Conservation (phyloP, 2,329 filamentous ascomycete genomes). For the Hirsutella minnesotensis region DNA sequence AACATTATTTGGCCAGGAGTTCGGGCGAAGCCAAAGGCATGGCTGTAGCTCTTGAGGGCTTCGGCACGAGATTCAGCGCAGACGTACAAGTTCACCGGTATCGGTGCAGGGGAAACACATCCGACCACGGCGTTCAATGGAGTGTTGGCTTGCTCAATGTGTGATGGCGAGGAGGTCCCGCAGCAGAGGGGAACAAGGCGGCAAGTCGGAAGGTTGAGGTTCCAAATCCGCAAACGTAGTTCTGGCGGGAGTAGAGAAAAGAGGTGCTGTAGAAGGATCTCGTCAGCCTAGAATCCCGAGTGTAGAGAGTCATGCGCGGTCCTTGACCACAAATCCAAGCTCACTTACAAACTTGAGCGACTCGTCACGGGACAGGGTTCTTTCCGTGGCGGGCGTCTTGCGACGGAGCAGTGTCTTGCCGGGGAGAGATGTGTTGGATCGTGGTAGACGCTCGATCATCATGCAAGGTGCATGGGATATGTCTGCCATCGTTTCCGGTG, state of each 20-base stretch:
- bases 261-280: slow-evolving; percentile 17
- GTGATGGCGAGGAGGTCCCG: slow-evolving; percentile 18
- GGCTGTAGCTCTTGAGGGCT: slow-evolving; percentile 27
- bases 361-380: neutral
- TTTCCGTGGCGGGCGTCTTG: neutral
- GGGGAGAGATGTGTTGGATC: neutral
- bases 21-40: slow-evolving; percentile 29
- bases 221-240: slow-evolving; percentile 36
- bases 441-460: neutral
- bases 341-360: slow-evolving; percentile 5
- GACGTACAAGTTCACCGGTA: slow-evolving; percentile 32
- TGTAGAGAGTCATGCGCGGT: no score
- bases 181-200: slow-evolving; percentile 33
- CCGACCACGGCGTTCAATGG: slow-evolving; percentile 13
- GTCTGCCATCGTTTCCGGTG: neutral
- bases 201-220: slow-evolving; percentile 26
- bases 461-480: slow-evolving; percentile 1
- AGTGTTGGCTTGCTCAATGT: slow-evolving; percentile 3
- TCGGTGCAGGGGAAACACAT: slow-evolving; percentile 27
- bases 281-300: neutral
- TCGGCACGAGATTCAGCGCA: slow-evolving; percentile 34
- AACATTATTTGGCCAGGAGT: slow-evolving; percentile 30
- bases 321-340: no score
- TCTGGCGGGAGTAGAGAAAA: slow-evolving; percentile 33
- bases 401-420: neutral